Base-by-base conservation (phyloP, 1,284 basidiomycete genomes). In the Rhodotorula sp. region DNA sequence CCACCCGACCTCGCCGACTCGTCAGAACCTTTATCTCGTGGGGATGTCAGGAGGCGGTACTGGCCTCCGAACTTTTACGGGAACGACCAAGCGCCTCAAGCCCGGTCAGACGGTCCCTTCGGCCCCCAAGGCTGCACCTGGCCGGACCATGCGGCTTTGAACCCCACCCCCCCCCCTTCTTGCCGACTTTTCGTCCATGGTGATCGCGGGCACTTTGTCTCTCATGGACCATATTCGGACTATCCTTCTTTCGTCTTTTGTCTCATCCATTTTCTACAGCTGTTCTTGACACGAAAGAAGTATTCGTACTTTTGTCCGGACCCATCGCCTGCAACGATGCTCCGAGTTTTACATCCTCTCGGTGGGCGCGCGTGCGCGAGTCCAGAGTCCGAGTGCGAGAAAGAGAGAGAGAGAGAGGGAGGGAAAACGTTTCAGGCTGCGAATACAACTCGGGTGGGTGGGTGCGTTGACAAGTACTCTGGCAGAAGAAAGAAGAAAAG, bases 41-140 rank as follows among this genome's bases (percentile, higher is more conserved):
- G 48, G 48, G 14, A 24, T 26, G 53, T 29, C 22, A 51, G 60
- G 12, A 24, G 53, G 20, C n/a, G 62, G 3, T 59, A 66, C 24
- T 33, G 59, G 29, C 30, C 3, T 24, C 55, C 66, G 10, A 62
- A 65, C 66, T 62, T 66, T 18, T 44, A 67, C 61, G 1, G 62
- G 60, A 24, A 71, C 69, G 14, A 71, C 69, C 12, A 64, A 48
- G 60, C 63, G 64, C 30, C 49, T 64, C 42, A 67, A 67, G 57
- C 69, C 69, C 10, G 66, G 60, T 0, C 69, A 64, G 51, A 26
- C 48, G 5, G 53, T 30, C 8, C 20, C 64, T 3, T n/a, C 20
- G 5, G n/a, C 37, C 26, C 48, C 59, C 29, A 61, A 45, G n/a
- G 20, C 53, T 3, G 62, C 57, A 6, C 68, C 68, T 1, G 5